A percentile compares a stretch with the other conserved stretches of the same genome.
phyloP scores from a whole-genome alignment of 1,284 basidiomycete species.

The Melampsora occidentalis region DNA sequence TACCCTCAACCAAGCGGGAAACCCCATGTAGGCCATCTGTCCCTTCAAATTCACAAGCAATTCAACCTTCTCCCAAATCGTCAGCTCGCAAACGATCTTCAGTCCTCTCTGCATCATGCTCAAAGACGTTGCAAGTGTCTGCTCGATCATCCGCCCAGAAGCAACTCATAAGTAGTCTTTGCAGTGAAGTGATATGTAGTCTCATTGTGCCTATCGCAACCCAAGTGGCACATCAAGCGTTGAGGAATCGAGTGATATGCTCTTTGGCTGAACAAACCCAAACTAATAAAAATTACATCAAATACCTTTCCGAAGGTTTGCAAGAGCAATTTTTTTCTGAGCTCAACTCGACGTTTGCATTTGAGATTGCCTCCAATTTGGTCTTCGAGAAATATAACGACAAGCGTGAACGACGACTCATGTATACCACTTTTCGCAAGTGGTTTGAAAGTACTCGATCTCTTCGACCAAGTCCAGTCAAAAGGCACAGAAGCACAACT shows the following conservation, averaged over 20 bases:
- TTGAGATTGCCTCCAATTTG: constrained; percentile 17
- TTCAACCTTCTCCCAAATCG: background rate
- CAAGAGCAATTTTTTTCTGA: constrained; percentile 21
- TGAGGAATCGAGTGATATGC: constrained; percentile 16
- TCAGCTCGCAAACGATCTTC: background rate
- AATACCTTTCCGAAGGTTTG: constrained; percentile 14
- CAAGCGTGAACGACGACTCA: constrained; percentile 12
- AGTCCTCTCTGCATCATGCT: background rate
- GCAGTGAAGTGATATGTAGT: constrained; percentile 14
- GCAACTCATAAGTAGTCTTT: background rate
- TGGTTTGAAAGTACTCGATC: constrained; percentile 30
- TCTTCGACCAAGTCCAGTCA: constrained; percentile 14
- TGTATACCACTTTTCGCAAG: constrained; percentile 23
- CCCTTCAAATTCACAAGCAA: background rate
- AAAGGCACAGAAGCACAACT: background rate
- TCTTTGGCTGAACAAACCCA: constrained; percentile 12
- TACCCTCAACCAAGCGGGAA: background rate
- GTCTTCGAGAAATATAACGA: constrained; percentile 9
- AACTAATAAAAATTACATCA: constrained; percentile 13
- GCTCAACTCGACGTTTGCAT: constrained; percentile 4
- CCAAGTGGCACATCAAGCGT: constrained; percentile 25
- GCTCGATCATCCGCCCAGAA: constrained; percentile 10
- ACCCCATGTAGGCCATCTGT: background rate
- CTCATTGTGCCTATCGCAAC: constrained; percentile 25
- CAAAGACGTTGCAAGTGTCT: background rate